phyloP scores from a whole-genome alignment of 306 rosid genomes.

The Sophora flavescens region DNA sequence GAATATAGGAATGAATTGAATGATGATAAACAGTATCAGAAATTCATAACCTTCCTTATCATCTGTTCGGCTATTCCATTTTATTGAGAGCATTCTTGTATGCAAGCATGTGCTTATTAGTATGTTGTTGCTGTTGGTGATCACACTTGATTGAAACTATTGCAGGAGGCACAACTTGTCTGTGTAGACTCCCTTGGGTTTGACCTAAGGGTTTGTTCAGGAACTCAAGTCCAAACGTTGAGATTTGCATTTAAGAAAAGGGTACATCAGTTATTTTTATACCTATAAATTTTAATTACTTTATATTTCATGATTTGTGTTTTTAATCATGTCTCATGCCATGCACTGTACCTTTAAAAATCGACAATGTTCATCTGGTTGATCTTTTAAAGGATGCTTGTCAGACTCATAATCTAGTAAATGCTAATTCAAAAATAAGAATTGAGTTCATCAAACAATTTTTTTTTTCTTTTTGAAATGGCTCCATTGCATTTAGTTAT shows the following conservation, averaged over 20 bases:
- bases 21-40: background rate
- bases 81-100: background rate
- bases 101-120: background rate
- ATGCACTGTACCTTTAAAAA: background rate
- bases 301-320: background rate
- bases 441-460: background rate
- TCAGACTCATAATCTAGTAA: background rate
- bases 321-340: background rate
- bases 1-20: background rate
- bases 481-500: background rate
- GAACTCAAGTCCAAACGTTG: constrained; percentile 79
- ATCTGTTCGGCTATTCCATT: background rate
- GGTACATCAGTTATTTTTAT: constrained; percentile 49
- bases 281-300: background rate
- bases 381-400: background rate
- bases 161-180: constrained; percentile 74
- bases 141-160: constrained; percentile 21
- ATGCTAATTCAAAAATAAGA: background rate
- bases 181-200: constrained; percentile 73
- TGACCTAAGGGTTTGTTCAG: constrained; percentile 77
- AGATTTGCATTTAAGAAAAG: constrained; percentile 66
- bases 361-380: background rate
- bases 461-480: background rate
- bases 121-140: constrained; percentile 23
- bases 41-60: background rate